Evolutionary conservation across 257 asterid genomes (phyloP).

Genomic region (Forsythia suspensa): DNA sequence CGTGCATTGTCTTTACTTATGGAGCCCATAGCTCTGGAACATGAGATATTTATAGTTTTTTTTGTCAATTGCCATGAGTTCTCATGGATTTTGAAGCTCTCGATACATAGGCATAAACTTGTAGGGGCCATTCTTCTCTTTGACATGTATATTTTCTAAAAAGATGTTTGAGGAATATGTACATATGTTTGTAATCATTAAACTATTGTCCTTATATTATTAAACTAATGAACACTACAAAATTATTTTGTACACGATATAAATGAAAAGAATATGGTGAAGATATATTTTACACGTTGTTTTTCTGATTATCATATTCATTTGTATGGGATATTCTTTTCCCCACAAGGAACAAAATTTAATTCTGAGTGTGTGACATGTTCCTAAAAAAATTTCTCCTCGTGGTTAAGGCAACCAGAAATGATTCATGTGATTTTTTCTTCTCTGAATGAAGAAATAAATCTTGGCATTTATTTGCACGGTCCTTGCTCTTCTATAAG

Average conservation of each 20-base stretch:
- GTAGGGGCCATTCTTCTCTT: too few relatives aligned
- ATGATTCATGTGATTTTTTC: neutral
- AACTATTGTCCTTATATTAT: too few relatives aligned
- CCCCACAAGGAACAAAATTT: neutral
- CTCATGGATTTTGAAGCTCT: too few relatives aligned
- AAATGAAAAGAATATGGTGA: neutral
- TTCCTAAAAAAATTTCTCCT: neutral
- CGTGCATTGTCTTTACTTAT: too few relatives aligned
- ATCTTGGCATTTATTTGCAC: neutral
- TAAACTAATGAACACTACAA: neutral
- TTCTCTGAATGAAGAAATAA: neutral
- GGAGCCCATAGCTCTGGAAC: too few relatives aligned
- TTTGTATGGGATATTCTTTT: neutral
- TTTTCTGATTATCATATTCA: neutral
- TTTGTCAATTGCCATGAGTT: too few relatives aligned
- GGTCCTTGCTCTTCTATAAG: neutral
- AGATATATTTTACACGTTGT: neutral
- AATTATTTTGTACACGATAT: too few relatives aligned
- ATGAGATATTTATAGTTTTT: too few relatives aligned
- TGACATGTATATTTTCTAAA: too few relatives aligned
- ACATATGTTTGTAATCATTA: too few relatives aligned
- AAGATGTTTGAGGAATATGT: neutral
- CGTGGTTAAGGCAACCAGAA: neutral
- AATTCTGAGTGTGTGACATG: too few relatives aligned
- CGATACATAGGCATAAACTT: too few relatives aligned